Percentiles rank a stretch among this genome's conserved stretches.
phyloP scores from a whole-genome alignment of 148 eudicot species.

The Amaranthus palmeri region DNA sequence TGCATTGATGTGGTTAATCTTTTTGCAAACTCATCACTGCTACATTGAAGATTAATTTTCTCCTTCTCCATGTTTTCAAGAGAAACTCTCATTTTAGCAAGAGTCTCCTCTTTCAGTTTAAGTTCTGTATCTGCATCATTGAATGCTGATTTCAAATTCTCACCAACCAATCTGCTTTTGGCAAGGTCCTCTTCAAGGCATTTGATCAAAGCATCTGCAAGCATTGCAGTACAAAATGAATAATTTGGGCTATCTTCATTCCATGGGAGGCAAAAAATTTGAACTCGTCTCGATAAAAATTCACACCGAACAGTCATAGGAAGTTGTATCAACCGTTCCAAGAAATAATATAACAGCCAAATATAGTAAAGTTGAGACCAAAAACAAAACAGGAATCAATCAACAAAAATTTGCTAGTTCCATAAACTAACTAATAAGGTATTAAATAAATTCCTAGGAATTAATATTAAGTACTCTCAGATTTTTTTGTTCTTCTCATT shows the following conservation, averaged over 20 bases:
- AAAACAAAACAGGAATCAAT: too few species aligned
- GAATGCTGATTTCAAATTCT: slow-evolving; percentile 46
- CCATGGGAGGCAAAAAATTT: neutral
- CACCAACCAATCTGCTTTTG: slow-evolving; percentile 38
- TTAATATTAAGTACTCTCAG: neutral
- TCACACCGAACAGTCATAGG: neutral
- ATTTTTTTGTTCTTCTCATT: too few species aligned
- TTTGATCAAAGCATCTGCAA: slow-evolving; percentile 58
- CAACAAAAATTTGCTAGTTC: neutral
- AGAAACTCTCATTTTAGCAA: slow-evolving; percentile 40
- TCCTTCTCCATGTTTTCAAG: slow-evolving; percentile 53
- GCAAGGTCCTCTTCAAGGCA: slow-evolving; percentile 57
- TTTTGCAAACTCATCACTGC: slow-evolving; percentile 41
- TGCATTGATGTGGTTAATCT: slow-evolving; percentile 49
- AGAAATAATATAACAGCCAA: neutral
- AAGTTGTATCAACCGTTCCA: neutral
- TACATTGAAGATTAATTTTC: slow-evolving; percentile 48
- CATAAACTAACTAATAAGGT: neutral
- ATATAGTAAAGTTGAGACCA: neutral
- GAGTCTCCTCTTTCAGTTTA: slow-evolving; percentile 54
- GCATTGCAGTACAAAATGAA: slow-evolving; percentile 16
- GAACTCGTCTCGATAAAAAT: neutral
- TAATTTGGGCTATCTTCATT: neutral
- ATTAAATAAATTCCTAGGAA: neutral
- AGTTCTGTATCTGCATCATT: slow-evolving; percentile 47